Evolutionary conservation across 2,329 filamentous ascomycete species (phyloP).

Genomic region (Colletotrichum spaethianum): DNA sequence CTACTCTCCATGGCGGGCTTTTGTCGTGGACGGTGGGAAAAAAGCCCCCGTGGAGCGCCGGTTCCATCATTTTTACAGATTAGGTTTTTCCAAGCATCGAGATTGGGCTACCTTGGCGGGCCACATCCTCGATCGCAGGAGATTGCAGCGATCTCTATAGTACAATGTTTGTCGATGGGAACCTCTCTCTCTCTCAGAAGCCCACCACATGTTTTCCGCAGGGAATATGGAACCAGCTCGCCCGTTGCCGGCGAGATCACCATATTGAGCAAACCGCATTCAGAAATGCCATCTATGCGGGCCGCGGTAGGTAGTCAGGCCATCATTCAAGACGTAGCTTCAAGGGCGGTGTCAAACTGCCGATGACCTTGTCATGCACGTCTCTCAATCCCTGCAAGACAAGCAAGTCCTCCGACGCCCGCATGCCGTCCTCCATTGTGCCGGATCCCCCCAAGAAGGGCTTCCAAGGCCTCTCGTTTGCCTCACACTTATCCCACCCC

Average conservation of each 20-base stretch:
- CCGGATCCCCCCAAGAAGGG: conserved; percentile 4
- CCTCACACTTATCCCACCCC: conserved; percentile 47
- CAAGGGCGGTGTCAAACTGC: conserved; percentile 19
- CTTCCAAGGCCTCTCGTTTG: conserved; percentile 48
- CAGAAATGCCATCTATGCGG: not conserved
- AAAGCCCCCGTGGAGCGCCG: conserved; percentile 5
- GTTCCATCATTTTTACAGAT: not conserved
- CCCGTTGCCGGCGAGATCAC: conserved; percentile 11
- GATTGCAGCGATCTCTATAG: not conserved
- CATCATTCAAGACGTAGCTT: conserved; percentile 27
- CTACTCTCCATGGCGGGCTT: not conserved
- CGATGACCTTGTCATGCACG: conserved; percentile 34
- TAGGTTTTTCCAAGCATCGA: conserved; percentile 4
- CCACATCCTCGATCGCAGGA: conserved; percentile 6
- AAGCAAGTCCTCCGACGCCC: conserved; percentile 19
- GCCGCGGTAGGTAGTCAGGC: not conserved
- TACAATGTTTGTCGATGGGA: not conserved
- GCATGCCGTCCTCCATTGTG: conserved; percentile 9
- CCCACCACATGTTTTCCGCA: not conserved
- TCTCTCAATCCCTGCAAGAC: conserved; percentile 24
- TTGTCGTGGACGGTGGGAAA: not conserved
- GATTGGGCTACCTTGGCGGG: conserved; percentile 23
- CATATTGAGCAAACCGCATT: conserved; percentile 9
- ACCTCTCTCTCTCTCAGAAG: not conserved
- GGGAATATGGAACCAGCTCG: not conserved